phyloP scores from a whole-genome alignment of 306 rosid species.

The Lathyrus oleraceus region DNA sequence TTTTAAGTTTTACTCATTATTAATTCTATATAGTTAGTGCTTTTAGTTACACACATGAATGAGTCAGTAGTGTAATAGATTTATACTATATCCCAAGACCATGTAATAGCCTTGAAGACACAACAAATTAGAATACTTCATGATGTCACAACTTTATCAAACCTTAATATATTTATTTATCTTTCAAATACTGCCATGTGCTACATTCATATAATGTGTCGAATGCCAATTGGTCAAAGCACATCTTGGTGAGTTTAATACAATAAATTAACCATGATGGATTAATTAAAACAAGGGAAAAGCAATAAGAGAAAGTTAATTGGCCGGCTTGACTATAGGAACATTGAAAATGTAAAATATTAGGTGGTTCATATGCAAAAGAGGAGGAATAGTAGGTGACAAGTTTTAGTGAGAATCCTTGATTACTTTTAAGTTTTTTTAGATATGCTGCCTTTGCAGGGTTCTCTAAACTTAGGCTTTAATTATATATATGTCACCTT shows the following conservation, averaged over 20 bases:
- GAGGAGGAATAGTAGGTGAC: constrained; percentile 23
- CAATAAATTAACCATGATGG: constrained; percentile 17
- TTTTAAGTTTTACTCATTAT: neutral
- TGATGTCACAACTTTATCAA: constrained; percentile 40
- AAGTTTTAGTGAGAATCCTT: constrained; percentile 6
- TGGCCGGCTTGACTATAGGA: constrained; percentile 53
- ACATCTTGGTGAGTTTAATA: constrained; percentile 29
- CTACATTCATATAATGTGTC: constrained; percentile 32
- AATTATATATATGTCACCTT: constrained; percentile 42
- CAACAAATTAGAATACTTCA: constrained; percentile 25
- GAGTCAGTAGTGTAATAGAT: constrained; percentile 4
- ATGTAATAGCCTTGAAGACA: constrained; percentile 26
- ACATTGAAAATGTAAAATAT: constrained; percentile 37
- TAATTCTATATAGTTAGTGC: neutral
- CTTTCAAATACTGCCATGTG: constrained; percentile 21
- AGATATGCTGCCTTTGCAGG: constrained; percentile 45
- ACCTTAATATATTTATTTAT: constrained; percentile 25
- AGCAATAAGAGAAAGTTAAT: constrained; percentile 9
- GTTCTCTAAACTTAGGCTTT: constrained; percentile 47
- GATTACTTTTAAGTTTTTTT: neutral
- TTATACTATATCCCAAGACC: neutral
- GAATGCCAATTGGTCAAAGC: constrained; percentile 26
- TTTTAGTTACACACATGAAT: neutral
- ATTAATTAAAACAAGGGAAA: neutral
- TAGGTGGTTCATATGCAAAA: constrained; percentile 39